Base-by-base conservation (phyloP, 2,329 filamentous ascomycete species). In the Colletotrichum orbiculare region DNA sequence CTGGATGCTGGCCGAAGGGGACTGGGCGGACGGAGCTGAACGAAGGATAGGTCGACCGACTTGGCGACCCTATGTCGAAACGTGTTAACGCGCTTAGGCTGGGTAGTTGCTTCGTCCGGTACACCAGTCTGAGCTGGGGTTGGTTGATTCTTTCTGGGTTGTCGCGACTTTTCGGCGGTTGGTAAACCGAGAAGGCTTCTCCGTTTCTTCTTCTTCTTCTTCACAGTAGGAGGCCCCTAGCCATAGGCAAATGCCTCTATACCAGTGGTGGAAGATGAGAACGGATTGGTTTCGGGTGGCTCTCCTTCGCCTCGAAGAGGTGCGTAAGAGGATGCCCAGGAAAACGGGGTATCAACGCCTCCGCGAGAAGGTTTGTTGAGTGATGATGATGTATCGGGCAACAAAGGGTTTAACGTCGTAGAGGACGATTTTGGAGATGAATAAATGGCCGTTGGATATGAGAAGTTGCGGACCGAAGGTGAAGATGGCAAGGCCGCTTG, bases 391-490 rank as follows among this genome's bases (percentile, higher is more conserved):
- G 35, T 8, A 25, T 25, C 25, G 25, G 25, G 25, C 25, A 25
- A 25, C 4, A 25, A 25, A 25, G 25, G 25, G 25, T 25, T 25
- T 4, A 48, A 17, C 2, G 46, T 48, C 39, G 39, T 42, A n/a
- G 13, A 42, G 39, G 34, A 33, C 10, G 25, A 10, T 10, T n/a
- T 11, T 35, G 54, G 42, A n/a, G 54, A 11, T 45, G 60, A 15
- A 39, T 46, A 61, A 60, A 39, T n/a, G 46, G 54, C 13, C 12
- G 66, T 67, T 4, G 69, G 71, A 57, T 72, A 73, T 17, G 69
- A 71, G 43, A 70, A 71, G 56, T 73, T 73, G 17, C 68, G 67
- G 47, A 69, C 47, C 8, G 37, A 38, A 10, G 38, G 39, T 8
- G 52, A 11, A n/a, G 46, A 41, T 35, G 56, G 9, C 33, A 17